Base-by-base conservation (phyloP, 2,329 filamentous ascomycete genomes). In the Aspergillus eucalypticola region DNA sequence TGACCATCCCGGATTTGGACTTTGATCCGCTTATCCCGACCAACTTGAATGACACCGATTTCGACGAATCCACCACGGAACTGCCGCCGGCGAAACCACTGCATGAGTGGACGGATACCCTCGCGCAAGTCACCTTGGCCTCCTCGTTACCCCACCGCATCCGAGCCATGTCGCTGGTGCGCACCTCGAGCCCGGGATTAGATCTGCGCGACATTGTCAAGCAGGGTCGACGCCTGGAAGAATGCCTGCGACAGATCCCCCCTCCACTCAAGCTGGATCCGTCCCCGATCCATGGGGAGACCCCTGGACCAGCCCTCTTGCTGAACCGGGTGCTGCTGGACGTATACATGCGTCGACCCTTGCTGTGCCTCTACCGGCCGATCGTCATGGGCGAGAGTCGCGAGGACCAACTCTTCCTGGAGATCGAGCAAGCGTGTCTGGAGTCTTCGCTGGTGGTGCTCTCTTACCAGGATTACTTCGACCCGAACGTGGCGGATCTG, bases 1-100 rank as follows among this genome's bases (percentile, higher is more conserved):
- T 75, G 4, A 75, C 76, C 67, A 74, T 75, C 29, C 74, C 75
- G 29, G 67, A 72, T 4, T 62, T 69, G 10, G 73, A 77, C 60
- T 73, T 72, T 59, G 75, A 78, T 56, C 74, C 72, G 3, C 67
- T 71, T 17, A 70, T 73, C 46, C 79, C 79, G 3, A 66, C 71
- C 2, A 81, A 81, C 61, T 65, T 81, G 2, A 59, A 68, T 3
- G 79, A 82, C 52, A 66, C 67, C 0, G 79, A 81, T 39, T 70
- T 81, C 39, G 64, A 76, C 27, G 76, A 79, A 48, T 65, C 74
- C 2, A 75, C 66, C 8, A 58, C 59, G 29, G 54, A 68, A 39
- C 52, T 76, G 11, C 72, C 73, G n/a, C 52, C 60, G 15, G 25
- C 67, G 5, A 59, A 62, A n/a, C 62, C 67, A 0, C 71, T 79